These are phyloP conservation scores for Rhodotorula sp. DNA, from an alignment of 1,284 basidiomycete genomes.

Conservation along the genomic window DNA sequence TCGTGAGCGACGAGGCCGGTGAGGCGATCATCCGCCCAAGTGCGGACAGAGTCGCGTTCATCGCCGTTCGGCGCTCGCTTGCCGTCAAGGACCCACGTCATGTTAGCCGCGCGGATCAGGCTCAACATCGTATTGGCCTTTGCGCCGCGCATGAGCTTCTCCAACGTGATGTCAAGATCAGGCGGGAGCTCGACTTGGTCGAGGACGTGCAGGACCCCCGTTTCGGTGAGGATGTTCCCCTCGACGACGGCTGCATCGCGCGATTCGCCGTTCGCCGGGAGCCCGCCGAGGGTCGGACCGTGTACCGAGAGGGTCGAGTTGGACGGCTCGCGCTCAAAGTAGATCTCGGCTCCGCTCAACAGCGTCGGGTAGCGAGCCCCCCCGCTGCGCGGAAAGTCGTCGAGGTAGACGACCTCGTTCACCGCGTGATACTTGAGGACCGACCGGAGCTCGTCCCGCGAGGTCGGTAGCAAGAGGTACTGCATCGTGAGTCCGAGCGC, in stretches of 20 bases:
- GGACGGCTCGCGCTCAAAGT: conserved; percentile 42
- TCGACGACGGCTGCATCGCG: conserved; percentile 45
- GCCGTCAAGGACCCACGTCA: conserved; percentile 87
- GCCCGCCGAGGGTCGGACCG: conserved; percentile 58
- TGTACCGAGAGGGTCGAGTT: conserved; percentile 36
- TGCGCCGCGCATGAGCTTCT: conserved; percentile 84
- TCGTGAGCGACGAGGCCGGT: background rate
- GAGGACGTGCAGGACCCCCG: conserved; percentile 87
- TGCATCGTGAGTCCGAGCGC: conserved; percentile 83
- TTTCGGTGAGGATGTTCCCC: conserved; percentile 71
- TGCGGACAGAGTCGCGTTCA: background rate
- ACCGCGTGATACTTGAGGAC: conserved; percentile 84
- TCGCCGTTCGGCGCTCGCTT: conserved; percentile 60
- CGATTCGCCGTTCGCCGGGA: conserved; percentile 48
- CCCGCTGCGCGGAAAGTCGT: conserved; percentile 55
- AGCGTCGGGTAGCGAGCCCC: conserved; percentile 46
- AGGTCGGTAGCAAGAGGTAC: conserved; percentile 68
- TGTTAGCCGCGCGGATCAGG: conserved; percentile 73
- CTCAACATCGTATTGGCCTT: conserved; percentile 77
- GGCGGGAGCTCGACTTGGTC: conserved; percentile 81
- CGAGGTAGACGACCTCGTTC: conserved; percentile 70
- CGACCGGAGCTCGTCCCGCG: conserved; percentile 73
- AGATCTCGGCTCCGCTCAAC: conserved; percentile 51
- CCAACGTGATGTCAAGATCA: conserved; percentile 72
- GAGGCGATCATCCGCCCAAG: background rate